Evolutionary conservation across 164 flowering plant genomes (phyloP).

Genomic region (Berberis vulgaris): DNA sequence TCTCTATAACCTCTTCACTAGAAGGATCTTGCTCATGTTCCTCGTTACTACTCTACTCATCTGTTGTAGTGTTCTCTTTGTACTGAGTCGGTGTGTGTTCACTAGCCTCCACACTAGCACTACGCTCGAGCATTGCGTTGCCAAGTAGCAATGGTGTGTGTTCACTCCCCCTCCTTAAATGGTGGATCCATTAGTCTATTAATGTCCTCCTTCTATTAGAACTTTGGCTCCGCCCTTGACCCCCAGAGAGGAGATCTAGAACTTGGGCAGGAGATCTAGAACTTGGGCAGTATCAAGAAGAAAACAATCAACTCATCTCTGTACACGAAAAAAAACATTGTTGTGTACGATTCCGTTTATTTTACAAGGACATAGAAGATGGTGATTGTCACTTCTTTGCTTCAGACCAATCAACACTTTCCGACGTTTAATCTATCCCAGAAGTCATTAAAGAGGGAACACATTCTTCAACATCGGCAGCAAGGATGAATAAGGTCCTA

Average conservation of each 20-base stretch:
- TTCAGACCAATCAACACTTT: slow-evolving; percentile 20
- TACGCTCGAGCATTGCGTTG: too few relatives aligned
- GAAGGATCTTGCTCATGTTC: too few relatives aligned
- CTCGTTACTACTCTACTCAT: too few relatives aligned
- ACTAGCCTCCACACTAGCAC: too few relatives aligned
- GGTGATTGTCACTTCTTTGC: slow-evolving; percentile 10
- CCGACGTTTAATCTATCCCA: slow-evolving; percentile 4
- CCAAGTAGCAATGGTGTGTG: too few relatives aligned
- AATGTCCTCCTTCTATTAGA: too few relatives aligned
- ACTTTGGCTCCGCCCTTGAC: not conserved
- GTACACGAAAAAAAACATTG: slow-evolving; percentile 23
- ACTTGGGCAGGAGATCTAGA: not conserved
- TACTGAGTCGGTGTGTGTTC: too few relatives aligned
- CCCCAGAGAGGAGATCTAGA: not conserved
- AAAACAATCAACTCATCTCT: slow-evolving; percentile 15
- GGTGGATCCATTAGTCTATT: too few relatives aligned
- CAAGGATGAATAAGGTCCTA: not conserved
- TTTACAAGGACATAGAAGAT: slow-evolving; percentile 17
- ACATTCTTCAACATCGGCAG: not conserved
- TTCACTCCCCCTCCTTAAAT: too few relatives aligned
- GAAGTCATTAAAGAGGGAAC: not conserved
- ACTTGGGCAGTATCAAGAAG: not conserved
- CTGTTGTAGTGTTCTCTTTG: too few relatives aligned
- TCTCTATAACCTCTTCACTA: too few relatives aligned
- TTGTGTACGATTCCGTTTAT: slow-evolving; percentile 17